Conservation (phyloP, 495 filamentous ascomycete species). For the Penicillium taxi region DNA sequence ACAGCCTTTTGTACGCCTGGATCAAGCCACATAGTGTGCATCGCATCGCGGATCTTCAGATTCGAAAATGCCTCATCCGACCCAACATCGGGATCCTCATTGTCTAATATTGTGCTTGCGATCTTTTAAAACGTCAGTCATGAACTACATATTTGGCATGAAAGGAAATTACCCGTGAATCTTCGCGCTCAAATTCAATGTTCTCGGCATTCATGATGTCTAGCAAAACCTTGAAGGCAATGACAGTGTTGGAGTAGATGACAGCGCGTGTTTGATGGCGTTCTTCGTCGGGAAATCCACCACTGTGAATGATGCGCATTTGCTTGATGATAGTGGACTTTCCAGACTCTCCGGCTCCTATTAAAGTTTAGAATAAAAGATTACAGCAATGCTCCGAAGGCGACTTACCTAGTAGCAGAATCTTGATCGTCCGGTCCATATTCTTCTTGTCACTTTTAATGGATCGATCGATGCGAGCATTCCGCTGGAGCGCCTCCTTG, state of each 20-base stretch:
- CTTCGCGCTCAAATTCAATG: constrained; percentile 63
- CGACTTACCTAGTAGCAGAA: constrained; percentile 64
- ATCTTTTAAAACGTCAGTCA: constrained; percentile 17
- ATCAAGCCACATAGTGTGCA: constrained; percentile 80
- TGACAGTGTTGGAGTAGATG: constrained; percentile 86
- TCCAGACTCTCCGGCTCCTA: constrained; percentile 93
- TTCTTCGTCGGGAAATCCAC: constrained; percentile 86
- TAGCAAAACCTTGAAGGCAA: constrained; percentile 80
- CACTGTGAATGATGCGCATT: constrained; percentile 96
- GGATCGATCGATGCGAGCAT: constrained; percentile 62
- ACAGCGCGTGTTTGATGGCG: constrained; percentile 88
- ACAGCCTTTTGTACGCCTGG: constrained; percentile 77
- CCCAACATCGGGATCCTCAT: constrained; percentile 63
- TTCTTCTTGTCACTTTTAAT: constrained; percentile 77
- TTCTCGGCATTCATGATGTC: constrained; percentile 88
- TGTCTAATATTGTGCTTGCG: constrained; percentile 29
- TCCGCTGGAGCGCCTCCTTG: constrained; percentile 34
- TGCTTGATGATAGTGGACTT: constrained; percentile 99
- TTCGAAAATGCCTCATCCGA: constrained; percentile 63
- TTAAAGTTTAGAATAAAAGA: neutral
- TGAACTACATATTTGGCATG: neutral
- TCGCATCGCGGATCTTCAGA: constrained; percentile 60
- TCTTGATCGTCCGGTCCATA: constrained; percentile 72
- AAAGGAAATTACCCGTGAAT: constrained; percentile 56
- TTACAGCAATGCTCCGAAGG: constrained; percentile 14